Percentiles rank a stretch among this genome's conserved stretches.
Conservation (phyloP, 169 alveolate genomes). For the Cyclospora cayetanensis region DNA sequence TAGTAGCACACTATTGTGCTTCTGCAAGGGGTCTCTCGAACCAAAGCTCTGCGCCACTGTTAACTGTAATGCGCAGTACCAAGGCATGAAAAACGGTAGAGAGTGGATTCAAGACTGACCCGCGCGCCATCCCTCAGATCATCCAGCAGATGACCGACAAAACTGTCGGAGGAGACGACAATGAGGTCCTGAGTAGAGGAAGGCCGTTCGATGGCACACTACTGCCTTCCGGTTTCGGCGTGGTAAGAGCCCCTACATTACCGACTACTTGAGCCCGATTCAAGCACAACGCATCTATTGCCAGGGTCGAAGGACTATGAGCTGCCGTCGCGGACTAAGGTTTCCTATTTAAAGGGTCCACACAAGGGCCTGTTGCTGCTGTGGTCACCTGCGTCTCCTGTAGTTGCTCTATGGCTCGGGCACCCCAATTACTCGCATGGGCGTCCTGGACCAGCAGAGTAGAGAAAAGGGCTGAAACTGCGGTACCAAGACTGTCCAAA, state of each 20-base stretch:
- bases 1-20: no score
- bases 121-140: constrained; percentile 17
- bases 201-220: not conserved
- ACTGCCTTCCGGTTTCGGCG: not conserved
- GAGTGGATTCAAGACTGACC: not conserved
- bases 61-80: not conserved
- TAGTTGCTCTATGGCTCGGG: not conserved
- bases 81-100: not conserved
- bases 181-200: constrained; percentile 2
- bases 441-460: constrained; percentile 48
- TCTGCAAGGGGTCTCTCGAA: no score
- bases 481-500: not conserved
- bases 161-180: constrained; percentile 7
- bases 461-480: not conserved
- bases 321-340: not conserved
- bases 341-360: not conserved
- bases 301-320: not conserved
- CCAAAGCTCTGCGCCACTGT: no score
- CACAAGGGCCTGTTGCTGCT: not conserved
- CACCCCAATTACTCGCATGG: constrained; percentile 11
- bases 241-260: not conserved
- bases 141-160: not conserved
- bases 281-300: not conserved
- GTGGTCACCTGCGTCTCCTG: not conserved
- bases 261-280: not conserved